Percentiles rank a stretch among this genome's conserved stretches.
These are phyloP conservation scores for Nemania sp. DNA, from an alignment of 2,329 filamentous ascomycete species.

Conservation along the genomic window DNA sequence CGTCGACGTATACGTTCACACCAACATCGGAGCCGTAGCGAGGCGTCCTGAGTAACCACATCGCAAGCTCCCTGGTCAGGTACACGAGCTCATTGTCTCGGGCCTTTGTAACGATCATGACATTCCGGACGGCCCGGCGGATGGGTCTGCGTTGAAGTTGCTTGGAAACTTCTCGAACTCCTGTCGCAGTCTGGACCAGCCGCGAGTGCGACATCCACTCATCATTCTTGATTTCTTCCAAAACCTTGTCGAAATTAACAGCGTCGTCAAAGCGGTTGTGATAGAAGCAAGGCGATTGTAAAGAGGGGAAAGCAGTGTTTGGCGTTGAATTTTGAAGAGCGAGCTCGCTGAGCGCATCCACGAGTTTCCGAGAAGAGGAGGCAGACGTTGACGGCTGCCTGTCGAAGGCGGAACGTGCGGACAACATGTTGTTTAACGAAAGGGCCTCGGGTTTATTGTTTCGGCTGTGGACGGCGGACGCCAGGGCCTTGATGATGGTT, in stretches of 20 bases:
- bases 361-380: slow-evolving; percentile 63
- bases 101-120: slow-evolving; percentile 99
- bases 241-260: slow-evolving; percentile 89
- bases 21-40: slow-evolving; percentile 88
- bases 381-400: slow-evolving; percentile 47
- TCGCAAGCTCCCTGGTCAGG: slow-evolving; percentile 82
- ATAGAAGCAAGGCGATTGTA: slow-evolving; percentile 96
- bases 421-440: slow-evolving; percentile 63
- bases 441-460: slow-evolving; percentile 65
- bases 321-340: slow-evolving; percentile 48
- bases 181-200: slow-evolving; percentile 91
- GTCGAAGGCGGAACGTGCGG: slow-evolving; percentile 44
- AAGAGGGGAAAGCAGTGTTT: slow-evolving; percentile 62
- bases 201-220: slow-evolving; percentile 92
- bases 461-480: slow-evolving; percentile 64
- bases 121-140: slow-evolving; percentile 85
- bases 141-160: slow-evolving; percentile 91
- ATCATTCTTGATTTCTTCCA: slow-evolving; percentile 89
- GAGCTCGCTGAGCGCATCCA: slow-evolving; percentile 60
- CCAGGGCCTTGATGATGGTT: slow-evolving; percentile 80
- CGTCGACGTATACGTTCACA: slow-evolving; percentile 97
- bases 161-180: slow-evolving; percentile 92
- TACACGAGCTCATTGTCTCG: slow-evolving; percentile 91
- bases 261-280: slow-evolving; percentile 96
- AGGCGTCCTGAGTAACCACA: slow-evolving; percentile 86